Percentiles rank a stretch among this genome's conserved stretches.
These are phyloP conservation scores for Colletotrichum falcatum DNA, from an alignment of 2,329 filamentous ascomycete genomes.

Conservation along the genomic window DNA sequence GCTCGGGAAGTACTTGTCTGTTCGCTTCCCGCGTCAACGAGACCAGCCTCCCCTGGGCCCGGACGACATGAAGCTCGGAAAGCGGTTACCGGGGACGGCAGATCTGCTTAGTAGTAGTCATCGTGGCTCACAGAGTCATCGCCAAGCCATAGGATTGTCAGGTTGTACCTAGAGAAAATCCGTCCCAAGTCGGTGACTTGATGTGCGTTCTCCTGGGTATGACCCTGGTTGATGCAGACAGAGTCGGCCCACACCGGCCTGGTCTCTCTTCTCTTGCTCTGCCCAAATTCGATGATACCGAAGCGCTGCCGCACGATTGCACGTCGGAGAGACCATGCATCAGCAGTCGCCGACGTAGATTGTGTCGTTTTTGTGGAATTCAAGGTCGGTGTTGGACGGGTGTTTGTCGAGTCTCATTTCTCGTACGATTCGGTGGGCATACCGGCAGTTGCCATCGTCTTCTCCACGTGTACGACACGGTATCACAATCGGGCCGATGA, in stretches of 20 bases:
- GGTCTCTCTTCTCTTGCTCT: neutral
- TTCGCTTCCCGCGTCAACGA: neutral
- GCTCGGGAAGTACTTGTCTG: neutral
- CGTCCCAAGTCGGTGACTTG: neutral
- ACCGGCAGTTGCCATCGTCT: too few species aligned
- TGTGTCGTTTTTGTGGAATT: neutral
- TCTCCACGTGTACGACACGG: too few species aligned
- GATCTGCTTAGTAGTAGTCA: neutral
- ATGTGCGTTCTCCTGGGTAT: neutral
- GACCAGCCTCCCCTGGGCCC: neutral
- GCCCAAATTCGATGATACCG: neutral
- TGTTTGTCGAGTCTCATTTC: neutral
- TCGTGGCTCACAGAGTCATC: neutral
- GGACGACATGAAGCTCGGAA: neutral
- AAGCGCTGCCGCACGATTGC: neutral
- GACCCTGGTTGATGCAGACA: neutral
- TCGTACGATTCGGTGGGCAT: neutral
- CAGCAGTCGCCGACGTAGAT: neutral
- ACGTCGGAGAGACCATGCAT: neutral
- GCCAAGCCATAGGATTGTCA: neutral
- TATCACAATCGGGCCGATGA: too few species aligned
- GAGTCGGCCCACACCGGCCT: neutral
- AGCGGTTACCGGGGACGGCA: too few species aligned
- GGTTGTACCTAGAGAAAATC: neutral
- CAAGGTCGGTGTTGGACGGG: neutral